Evolutionary conservation across 2,329 filamentous ascomycete species (phyloP), one percentile per base, ranked within the genome.

Genomic region (Xylaria sp.): DNA sequence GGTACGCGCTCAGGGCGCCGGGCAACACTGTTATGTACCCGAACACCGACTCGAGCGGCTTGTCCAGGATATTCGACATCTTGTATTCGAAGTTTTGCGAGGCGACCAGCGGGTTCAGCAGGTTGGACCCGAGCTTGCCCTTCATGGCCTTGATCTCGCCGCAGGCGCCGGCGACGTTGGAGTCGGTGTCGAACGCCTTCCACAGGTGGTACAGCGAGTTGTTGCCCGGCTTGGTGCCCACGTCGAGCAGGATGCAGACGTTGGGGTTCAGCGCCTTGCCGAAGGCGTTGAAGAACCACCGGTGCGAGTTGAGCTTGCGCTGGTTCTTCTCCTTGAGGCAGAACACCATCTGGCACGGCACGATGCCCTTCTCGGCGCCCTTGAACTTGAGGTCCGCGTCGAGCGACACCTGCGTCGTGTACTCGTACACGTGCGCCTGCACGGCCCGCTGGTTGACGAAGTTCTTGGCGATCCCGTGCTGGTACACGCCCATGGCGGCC

Each of bases 21-120:
- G 94, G 94, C 69, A 99, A 80, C 67, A 99, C 94, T 41, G 91
- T 91, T 70, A 99, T 97, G 76, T 97, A 99, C 43, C 94, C 94
- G 72, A 99, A 99, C 0, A 93, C 91, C 3, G 93, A 97, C 71
- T 99, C 94, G 39, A 99, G 78, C 2, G 94, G 94, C 76, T 99
- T 99, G 73, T 99, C 94, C 41, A 99, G 82, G 69, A 99, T 99
- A 69, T 99, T 99, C 72, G 91, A 96, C 89, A 99, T 96, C 82
- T 99, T 99, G 82, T 99, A 99, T 77, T 99, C 94, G 66, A 99
- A 99, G 70, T 99, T 99, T 68, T 99, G 94, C 1, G 92, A 92
- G 2, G 94, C 94, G 19, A 99, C 90, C 4, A 99, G 82, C 0
- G 94, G 94, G 68, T 97, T 99, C 62, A 97, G 72, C 34, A 99